Evolutionary conservation across 768 basidiomycete species (phyloP).

Genomic region (Rhodotorula diobovata): DNA sequence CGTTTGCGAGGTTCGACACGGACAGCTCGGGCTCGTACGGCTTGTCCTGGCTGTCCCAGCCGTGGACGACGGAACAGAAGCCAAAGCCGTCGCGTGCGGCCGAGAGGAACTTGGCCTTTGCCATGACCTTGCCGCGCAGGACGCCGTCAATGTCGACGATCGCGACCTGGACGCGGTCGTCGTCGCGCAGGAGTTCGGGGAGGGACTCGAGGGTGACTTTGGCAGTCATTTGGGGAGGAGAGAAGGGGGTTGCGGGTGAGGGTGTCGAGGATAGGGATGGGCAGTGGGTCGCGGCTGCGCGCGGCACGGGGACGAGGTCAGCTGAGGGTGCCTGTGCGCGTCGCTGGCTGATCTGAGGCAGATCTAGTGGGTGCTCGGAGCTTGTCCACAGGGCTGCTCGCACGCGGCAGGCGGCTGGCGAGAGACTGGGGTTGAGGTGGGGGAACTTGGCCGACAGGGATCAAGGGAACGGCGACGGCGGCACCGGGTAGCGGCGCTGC

Average conservation of each 20-base stretch:
- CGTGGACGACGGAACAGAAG: constrained; percentile 37
- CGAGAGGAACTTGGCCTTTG: constrained; percentile 82
- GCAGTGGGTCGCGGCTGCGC: too few relatives aligned
- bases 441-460: too few relatives aligned
- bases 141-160: constrained; percentile 72
- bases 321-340: too few relatives aligned
- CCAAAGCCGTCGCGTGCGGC: constrained; percentile 59
- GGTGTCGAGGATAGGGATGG: background rate
- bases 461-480: too few relatives aligned
- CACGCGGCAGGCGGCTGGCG: too few relatives aligned
- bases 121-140: constrained; percentile 70
- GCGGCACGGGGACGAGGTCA: too few relatives aligned
- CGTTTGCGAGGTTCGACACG: constrained; percentile 86
- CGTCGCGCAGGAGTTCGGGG: constrained; percentile 61
- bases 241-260: background rate
- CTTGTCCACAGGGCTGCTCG: too few relatives aligned
- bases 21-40: constrained; percentile 79
- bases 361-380: too few relatives aligned
- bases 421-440: too few relatives aligned
- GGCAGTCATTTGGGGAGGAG: too few relatives aligned
- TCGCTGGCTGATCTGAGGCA: too few relatives aligned
- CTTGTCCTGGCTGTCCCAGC: constrained; percentile 76
- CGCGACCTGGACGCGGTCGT: constrained; percentile 46
- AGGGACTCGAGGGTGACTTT: constrained; percentile 44
- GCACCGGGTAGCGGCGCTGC: too few relatives aligned